Conservation (phyloP, 2,329 filamentous ascomycete species). For the Shiraia sp. region DNA sequence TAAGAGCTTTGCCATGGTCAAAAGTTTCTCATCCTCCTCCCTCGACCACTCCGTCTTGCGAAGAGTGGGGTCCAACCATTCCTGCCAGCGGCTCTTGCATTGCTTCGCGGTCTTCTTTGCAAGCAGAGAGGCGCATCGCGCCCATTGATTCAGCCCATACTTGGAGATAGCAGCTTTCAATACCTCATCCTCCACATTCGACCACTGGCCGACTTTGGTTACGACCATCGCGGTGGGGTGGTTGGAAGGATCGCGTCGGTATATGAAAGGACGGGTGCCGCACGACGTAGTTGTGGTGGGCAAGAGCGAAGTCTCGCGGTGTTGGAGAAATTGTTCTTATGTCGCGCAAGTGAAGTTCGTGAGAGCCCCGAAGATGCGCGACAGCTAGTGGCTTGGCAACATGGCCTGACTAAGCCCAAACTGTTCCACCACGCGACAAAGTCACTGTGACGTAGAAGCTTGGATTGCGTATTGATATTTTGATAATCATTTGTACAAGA, state of each 20-base stretch:
- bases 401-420: no score
- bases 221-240: conserved; percentile 57
- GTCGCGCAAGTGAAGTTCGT: conserved; percentile 25
- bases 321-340: conserved; percentile 6
- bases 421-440: no score
- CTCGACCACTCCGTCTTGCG: conserved; percentile 99
- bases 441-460: no score
- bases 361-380: conserved; percentile 6
- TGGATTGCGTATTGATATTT: no score
- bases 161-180: conserved; percentile 71
- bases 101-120: conserved; percentile 98
- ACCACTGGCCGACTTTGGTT: conserved; percentile 70
- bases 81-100: conserved; percentile 97
- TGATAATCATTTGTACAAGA: neutral
- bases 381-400: no score
- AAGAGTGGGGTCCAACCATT: conserved; percentile 98
- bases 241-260: conserved; percentile 3
- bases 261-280: conserved; percentile 7
- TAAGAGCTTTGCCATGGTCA: conserved; percentile 97
- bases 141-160: conserved; percentile 73
- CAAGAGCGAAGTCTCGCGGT: conserved; percentile 13
- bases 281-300: conserved; percentile 12
- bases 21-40: conserved; percentile 95
- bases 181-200: conserved; percentile 86
- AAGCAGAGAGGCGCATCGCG: conserved; percentile 93